Evolutionary conservation across 441 rosid species (phyloP), one percentile per base, ranked within the genome.

Genomic region (Melastoma candidum): DNA sequence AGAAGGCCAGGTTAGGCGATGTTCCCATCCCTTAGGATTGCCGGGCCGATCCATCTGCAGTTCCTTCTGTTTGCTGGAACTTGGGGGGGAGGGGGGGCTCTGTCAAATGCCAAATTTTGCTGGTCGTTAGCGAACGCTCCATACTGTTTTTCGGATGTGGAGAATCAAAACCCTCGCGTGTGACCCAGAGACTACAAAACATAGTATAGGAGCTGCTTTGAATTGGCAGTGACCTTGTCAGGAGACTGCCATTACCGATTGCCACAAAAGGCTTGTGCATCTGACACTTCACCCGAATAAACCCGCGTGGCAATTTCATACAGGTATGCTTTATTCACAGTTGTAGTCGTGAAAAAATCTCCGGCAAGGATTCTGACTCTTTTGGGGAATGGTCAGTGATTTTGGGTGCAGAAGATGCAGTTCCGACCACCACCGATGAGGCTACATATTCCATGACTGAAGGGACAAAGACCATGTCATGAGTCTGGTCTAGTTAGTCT

Each of bases 371-470:
- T 29, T 29, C 36, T 29, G 36, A 29, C 7, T 17, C 22, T 7
- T 29, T 7, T 29, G 36, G 36, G 36, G 36, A 7, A 29, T 2
- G 36, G 22, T 60, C 7, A 12, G 1, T 49, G n/a, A 17, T 11
- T 44, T 12, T 51, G 14, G 4, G 47, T 63, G 52, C 82, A 77
- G 93, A 71, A 52, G 82, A 59, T 70, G 93, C 75, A 43, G 86
- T 70, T 56, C 95, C 88, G 5, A 17, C 22, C 22, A 69, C 86
- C 1, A 57, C 72, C 6, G 85, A 84, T 17, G 95, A 89, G 67
- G 95, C 87, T 67, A 85, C 62, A 74, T 77, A 57, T 60, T 86
- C 57, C 82, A 68, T 50, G 90, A 80, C 49, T 80, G 60, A 68
- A 17, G 13, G 11, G 27, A 12, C 12, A n/a, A 41, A 29, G 36